A percentile compares a stretch with the other conserved stretches of the same genome.
Conservation (phyloP, 2,329 filamentous ascomycete genomes). For the Aspergillus bombycis region DNA sequence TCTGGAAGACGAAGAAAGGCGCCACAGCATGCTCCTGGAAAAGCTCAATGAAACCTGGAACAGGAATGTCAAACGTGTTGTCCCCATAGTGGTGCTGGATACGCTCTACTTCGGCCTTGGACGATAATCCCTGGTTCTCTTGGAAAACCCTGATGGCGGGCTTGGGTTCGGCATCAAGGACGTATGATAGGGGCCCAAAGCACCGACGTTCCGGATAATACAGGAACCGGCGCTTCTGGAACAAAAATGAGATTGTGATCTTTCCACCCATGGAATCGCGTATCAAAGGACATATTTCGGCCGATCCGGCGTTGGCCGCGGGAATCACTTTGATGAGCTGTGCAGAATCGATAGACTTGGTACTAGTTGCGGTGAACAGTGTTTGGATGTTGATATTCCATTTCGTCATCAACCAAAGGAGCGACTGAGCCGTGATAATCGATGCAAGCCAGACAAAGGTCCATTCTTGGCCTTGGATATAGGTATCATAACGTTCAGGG, state of each 20-base stretch:
- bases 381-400: conserved; percentile 91
- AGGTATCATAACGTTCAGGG: conserved; percentile 79
- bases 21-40: conserved; percentile 99
- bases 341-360: conserved; percentile 71
- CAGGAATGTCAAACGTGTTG: conserved; percentile 97
- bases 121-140: conserved; percentile 72
- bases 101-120: conserved; percentile 73
- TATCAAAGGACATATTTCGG: conserved; percentile 82
- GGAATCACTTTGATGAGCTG: conserved; percentile 91
- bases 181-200: conserved; percentile 83
- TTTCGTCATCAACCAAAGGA: conserved; percentile 94
- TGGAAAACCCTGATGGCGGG: conserved; percentile 79
- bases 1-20: conserved; percentile 98
- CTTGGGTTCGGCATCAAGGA: conserved; percentile 83
- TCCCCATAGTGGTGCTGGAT: conserved; percentile 91
- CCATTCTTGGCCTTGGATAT: conserved; percentile 96
- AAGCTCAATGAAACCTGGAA: conserved; percentile 91
- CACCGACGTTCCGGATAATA: conserved; percentile 71
- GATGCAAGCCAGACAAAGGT: conserved; percentile 91
- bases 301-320: conserved; percentile 80
- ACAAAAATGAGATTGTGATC: conserved; percentile 82
- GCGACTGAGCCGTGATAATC: conserved; percentile 84
- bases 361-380: conserved; percentile 76
- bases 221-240: conserved; percentile 96
- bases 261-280: conserved; percentile 76